Base-by-base conservation (phyloP, 169 alveolate species). In the Eimeria necatrix region DNA sequence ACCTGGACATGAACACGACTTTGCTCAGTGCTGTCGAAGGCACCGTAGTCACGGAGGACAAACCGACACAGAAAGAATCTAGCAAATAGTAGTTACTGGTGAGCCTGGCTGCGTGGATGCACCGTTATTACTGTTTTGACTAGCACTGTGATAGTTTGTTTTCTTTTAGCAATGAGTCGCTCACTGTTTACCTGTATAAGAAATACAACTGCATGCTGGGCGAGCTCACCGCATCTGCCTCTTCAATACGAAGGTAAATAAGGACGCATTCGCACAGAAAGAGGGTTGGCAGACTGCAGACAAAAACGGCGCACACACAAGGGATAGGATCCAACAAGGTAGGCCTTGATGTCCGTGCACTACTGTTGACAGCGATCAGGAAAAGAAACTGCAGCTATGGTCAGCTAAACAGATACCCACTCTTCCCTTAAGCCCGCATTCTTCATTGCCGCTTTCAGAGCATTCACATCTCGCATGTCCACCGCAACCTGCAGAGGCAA, bases 181-280 rank as follows among this genome's bases (percentile, higher is more conserved):
- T 22, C 74, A 61, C 74, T 61, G 26, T n/a, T 61, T 61, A n/a
- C 74, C n/a, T 2, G 24, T n/a, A 61, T 61, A 61, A n/a, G 24
- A n/a, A 61, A n/a, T 61, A 22, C 74, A 61, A 61, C 24, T n/a
- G 24, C n/a, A 61, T n/a, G 74, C 1, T n/a, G 41, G 41, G 41
- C 41, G 26, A 24, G n/a, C 68, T 78, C 60, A 51, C 88, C 14
- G 88, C 60, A 22, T 68, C 78, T 68, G 78, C 78, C 2, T 68
- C 78, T 68, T 68, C 78, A 10, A 53, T 24, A 8, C 71, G 71
- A 12, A 78, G 60, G 87, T 95, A 95, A 49, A 95, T 94, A 14
- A 95, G 70, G 74, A 95, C 97, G 91, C 97, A 95, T 53, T 95
- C 97, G 85, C 96, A 95, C 41, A 95, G 60, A 91, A 95, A 95